Percentiles rank a stretch among this genome's conserved stretches.
Conservation (phyloP, 2,329 filamentous ascomycete species). For the Orbilia quercus region DNA sequence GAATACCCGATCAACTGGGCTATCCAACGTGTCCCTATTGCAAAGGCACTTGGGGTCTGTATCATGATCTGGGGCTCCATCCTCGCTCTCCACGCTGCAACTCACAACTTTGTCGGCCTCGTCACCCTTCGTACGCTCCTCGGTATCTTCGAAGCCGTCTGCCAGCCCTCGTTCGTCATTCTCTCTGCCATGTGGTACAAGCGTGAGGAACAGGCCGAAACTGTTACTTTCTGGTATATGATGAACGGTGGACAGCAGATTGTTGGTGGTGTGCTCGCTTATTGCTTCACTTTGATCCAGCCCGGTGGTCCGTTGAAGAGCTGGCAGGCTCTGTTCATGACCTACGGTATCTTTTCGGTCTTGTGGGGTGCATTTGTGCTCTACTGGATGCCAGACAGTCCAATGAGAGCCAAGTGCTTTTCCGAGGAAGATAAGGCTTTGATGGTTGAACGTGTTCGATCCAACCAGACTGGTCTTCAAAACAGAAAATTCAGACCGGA, state of each 20-base stretch:
- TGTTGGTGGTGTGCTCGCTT: conserved; percentile 76
- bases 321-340: conserved; percentile 67
- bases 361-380: conserved; percentile 66
- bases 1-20: conserved; percentile 78
- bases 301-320: conserved; percentile 62
- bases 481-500: conserved; percentile 66
- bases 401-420: conserved; percentile 67
- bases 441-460: conserved; percentile 62
- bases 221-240: conserved; percentile 80
- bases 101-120: conserved; percentile 71
- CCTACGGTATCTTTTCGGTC: conserved; percentile 65
- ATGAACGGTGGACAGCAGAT: conserved; percentile 81
- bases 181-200: conserved; percentile 78
- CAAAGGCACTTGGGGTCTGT: conserved; percentile 73
- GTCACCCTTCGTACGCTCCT: conserved; percentile 73
- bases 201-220: conserved; percentile 73
- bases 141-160: conserved; percentile 77
- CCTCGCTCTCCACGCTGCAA: conserved; percentile 72
- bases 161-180: conserved; percentile 75
- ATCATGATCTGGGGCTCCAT: conserved; percentile 74
- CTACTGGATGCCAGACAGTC: conserved; percentile 64
- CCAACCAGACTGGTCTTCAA: conserved; percentile 62
- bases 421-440: conserved; percentile 65
- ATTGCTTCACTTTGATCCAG: conserved; percentile 62
- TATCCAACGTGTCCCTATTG: conserved; percentile 73